Evolutionary conservation across 352 stramenopile genomes (phyloP).

Genomic region (Hyphochytrium catenoides): DNA sequence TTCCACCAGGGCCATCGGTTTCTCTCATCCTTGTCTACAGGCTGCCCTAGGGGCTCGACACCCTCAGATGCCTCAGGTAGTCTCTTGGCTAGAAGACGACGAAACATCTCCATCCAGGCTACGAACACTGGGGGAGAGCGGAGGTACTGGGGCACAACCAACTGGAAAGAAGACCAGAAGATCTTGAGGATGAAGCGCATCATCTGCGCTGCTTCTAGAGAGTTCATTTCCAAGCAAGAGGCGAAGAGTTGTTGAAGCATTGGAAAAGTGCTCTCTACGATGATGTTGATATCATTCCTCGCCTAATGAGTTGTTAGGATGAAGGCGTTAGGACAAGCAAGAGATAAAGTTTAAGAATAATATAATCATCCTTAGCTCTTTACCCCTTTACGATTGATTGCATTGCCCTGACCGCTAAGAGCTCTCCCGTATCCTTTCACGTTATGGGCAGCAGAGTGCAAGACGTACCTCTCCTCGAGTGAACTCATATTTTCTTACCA

Average conservation of each 20-base stretch:
- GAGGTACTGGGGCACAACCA: constrained; percentile 61
- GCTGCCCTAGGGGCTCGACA: constrained; percentile 54
- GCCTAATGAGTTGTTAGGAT: constrained; percentile 11
- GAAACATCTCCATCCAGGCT: constrained; percentile 76
- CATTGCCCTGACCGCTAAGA: too few relatives aligned
- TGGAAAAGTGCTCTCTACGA: constrained; percentile 75
- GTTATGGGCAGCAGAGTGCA: too few relatives aligned
- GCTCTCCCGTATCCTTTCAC: too few relatives aligned
- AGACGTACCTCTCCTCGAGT: constrained; percentile 58
- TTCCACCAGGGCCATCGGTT: constrained; percentile 90
- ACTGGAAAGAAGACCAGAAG: constrained; percentile 91
- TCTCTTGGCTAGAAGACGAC: constrained; percentile 61
- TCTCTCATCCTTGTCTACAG: constrained; percentile 66
- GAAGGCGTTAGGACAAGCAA: neutral
- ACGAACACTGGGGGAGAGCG: constrained; percentile 57
- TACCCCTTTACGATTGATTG: too few relatives aligned
- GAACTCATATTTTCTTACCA: constrained; percentile 97
- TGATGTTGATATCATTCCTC: constrained; percentile 64
- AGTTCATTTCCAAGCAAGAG: constrained; percentile 29
- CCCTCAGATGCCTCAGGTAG: constrained; percentile 62
- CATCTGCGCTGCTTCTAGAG: constrained; percentile 15
- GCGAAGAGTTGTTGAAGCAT: constrained; percentile 73
- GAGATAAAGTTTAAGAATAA: too few relatives aligned
- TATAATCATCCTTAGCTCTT: too few relatives aligned
- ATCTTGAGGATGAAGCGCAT: constrained; percentile 80